These are phyloP conservation scores for Fragaria iinumae DNA, from an alignment of 306 rosid species.

Conservation along the genomic window DNA sequence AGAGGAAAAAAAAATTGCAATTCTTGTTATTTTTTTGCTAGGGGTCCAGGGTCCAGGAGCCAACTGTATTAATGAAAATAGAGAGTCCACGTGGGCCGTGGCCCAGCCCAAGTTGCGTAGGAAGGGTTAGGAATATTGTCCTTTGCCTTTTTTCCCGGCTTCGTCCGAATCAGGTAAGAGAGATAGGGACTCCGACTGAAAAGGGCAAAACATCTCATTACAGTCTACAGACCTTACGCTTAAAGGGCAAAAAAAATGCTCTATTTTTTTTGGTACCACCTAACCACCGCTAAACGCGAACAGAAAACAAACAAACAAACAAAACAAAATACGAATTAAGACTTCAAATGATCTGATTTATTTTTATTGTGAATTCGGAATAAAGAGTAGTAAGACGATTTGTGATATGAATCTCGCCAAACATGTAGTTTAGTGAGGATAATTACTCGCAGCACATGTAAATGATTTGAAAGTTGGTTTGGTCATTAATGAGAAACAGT, in stretches of 20 bases:
- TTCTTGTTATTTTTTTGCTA: background rate
- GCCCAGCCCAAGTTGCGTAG: slow-evolving; percentile 5
- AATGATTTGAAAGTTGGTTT: no score
- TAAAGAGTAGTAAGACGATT: no score
- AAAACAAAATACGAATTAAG: no score
- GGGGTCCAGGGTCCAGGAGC: background rate
- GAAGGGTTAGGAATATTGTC: slow-evolving; percentile 2
- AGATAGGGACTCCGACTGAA: background rate
- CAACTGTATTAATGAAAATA: background rate
- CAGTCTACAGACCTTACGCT: background rate
- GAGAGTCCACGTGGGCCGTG: background rate
- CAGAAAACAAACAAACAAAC: no score
- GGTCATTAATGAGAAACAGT: background rate
- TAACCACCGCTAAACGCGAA: background rate
- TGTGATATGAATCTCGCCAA: no score
- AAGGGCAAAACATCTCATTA: background rate
- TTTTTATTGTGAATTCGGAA: no score
- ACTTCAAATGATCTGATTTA: no score
- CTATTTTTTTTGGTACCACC: background rate
- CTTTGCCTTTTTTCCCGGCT: background rate
- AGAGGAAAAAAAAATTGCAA: background rate
- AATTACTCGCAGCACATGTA: background rate
- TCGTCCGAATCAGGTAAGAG: slow-evolving; percentile 10
- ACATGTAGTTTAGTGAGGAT: no score
- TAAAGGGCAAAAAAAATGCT: background rate